These are phyloP conservation scores for Phaseolus coccineus DNA, from an alignment of 331 rosid species.

Conservation along the genomic window DNA sequence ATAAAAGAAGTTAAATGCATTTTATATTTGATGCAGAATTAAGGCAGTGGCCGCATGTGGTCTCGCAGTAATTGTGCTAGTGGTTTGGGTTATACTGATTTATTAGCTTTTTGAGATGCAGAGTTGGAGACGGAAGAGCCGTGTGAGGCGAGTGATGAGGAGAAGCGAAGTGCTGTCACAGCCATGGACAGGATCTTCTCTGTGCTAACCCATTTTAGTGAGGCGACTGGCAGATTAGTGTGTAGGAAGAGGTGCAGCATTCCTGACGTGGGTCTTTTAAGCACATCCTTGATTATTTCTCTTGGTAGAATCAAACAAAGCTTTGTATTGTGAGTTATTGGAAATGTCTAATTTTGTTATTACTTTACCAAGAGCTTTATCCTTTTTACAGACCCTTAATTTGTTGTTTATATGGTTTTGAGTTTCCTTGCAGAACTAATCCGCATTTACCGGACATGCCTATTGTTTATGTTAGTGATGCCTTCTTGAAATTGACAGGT, in stretches of 20 bases:
- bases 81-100: slow-evolving; percentile 38
- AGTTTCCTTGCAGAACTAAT: slow-evolving; percentile 78
- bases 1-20: not conserved
- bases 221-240: slow-evolving; percentile 76
- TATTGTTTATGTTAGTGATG: slow-evolving; percentile 91
- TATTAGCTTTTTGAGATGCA: slow-evolving; percentile 44
- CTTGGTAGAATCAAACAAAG: slow-evolving; percentile 99
- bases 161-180: slow-evolving; percentile 68
- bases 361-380: slow-evolving; percentile 40
- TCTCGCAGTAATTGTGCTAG: slow-evolving; percentile 10
- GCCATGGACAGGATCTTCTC: slow-evolving; percentile 76
- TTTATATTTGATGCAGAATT: not conserved
- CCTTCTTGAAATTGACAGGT: slow-evolving; percentile 94
- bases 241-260: slow-evolving; percentile 76
- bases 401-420: slow-evolving; percentile 46
- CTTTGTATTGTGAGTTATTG: slow-evolving; percentile 99
- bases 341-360: slow-evolving; percentile 57
- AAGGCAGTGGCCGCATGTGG: not conserved
- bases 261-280: slow-evolving; percentile 68
- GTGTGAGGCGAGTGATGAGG: slow-evolving; percentile 80
- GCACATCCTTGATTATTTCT: slow-evolving; percentile 90
- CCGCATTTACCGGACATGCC: slow-evolving; percentile 85
- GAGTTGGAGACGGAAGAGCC: slow-evolving; percentile 71
- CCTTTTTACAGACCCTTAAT: slow-evolving; percentile 45
- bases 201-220: slow-evolving; percentile 79